These are phyloP conservation scores for Chaetomiaceae sp. DNA, from an alignment of 2,329 filamentous ascomycete species.

Conservation along the genomic window DNA sequence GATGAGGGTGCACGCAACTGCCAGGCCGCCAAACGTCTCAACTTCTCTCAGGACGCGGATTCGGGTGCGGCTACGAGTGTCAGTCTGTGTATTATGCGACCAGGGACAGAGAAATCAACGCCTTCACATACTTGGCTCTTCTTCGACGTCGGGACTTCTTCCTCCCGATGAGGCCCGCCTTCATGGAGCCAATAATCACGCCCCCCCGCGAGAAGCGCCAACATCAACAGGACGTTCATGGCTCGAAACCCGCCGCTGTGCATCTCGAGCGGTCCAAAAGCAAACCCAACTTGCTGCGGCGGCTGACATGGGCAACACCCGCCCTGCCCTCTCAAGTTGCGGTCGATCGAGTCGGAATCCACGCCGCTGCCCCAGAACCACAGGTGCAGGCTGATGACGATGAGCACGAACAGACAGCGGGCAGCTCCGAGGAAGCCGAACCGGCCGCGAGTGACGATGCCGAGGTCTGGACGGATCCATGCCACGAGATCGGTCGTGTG, in stretches of 20 bases:
- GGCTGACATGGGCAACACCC: conserved; percentile 7
- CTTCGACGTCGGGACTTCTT: conserved; percentile 6
- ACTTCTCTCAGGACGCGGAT: conserved; percentile 18
- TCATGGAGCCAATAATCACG: conserved; percentile 10
- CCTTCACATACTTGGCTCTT: conserved; percentile 7
- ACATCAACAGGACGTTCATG: conserved; percentile 19
- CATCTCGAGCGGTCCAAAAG: conserved; percentile 19
- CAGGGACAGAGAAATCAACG: not conserved
- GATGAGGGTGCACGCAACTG: conserved; percentile 19
- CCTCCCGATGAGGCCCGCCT: conserved; percentile 6
- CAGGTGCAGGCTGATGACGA: conserved; percentile 15
- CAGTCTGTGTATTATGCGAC: too few species aligned
- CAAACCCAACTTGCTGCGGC: conserved; percentile 18
- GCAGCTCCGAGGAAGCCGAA: not conserved
- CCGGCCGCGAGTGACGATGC: not conserved
- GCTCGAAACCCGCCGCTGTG: conserved; percentile 14
- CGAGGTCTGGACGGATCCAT: conserved; percentile 12
- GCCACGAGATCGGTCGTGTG: conserved; percentile 13
- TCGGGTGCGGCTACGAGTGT: conserved; percentile 11
- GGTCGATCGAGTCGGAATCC: conserved; percentile 5
- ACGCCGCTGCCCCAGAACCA: conserved; percentile 26
- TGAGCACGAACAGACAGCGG: conserved; percentile 12
- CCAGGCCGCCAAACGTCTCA: conserved; percentile 21
- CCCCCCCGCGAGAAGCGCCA: conserved; percentile 13
- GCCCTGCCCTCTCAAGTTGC: not conserved